These are phyloP conservation scores for Sporothrix globosa DNA, from an alignment of 2,329 filamentous ascomycete genomes.

Conservation along the genomic window DNA sequence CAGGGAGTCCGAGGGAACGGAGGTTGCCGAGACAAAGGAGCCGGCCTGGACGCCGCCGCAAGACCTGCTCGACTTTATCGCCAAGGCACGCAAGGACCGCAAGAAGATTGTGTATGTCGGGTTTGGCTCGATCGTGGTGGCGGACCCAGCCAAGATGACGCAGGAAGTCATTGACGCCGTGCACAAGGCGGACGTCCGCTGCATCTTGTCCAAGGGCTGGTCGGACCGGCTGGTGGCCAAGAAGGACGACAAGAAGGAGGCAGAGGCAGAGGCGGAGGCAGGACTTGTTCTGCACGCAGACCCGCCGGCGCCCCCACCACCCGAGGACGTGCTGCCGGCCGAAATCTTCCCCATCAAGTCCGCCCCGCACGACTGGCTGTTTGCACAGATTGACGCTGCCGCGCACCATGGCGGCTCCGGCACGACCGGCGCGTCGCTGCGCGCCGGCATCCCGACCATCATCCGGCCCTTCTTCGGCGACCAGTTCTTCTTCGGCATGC, in stretches of 20 bases:
- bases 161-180: conserved; percentile 93
- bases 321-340: conserved; percentile 69
- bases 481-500: conserved; percentile 90
- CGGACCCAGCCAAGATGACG: conserved; percentile 84
- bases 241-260: conserved; percentile 37
- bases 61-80: conserved; percentile 79
- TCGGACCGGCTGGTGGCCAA: conserved; percentile 67
- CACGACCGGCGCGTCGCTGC: conserved; percentile 88
- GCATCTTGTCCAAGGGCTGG: conserved; percentile 96
- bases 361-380: conserved; percentile 96
- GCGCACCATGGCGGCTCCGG: conserved; percentile 94
- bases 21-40: background rate
- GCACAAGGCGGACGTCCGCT: conserved; percentile 86
- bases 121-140: conserved; percentile 94
- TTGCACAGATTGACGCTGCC: conserved; percentile 88
- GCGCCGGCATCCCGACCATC: conserved; percentile 90
- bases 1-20: conserved; percentile 8
- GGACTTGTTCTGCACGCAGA: background rate
- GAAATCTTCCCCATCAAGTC: conserved; percentile 88
- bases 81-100: conserved; percentile 74
- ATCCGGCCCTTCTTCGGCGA: conserved; percentile 98
- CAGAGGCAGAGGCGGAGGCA: too few relatives aligned
- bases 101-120: conserved; percentile 97
- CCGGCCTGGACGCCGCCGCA: conserved; percentile 69
- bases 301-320: too few relatives aligned